Evolutionary conservation across 78 protist genomes (phyloP).

Genomic region (Dictyostelium purpureum): DNA sequence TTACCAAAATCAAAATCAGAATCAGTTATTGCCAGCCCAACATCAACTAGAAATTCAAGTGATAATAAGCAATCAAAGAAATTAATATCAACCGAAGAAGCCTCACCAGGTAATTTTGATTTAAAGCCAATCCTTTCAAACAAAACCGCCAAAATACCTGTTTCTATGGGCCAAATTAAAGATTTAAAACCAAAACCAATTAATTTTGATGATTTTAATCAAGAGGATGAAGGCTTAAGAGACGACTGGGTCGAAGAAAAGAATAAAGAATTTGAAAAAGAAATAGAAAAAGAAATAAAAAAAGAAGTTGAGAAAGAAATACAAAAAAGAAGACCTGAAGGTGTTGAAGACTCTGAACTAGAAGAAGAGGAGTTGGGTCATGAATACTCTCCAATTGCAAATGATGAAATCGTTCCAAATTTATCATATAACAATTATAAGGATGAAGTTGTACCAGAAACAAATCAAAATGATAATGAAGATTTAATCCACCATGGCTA

Average conservation of each 20-base stretch:
- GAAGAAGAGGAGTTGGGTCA: neutral
- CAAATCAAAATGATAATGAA: neutral
- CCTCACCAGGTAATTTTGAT: neutral
- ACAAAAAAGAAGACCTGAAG: neutral
- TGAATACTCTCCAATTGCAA: neutral
- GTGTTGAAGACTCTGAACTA: neutral
- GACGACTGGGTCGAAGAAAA: neutral
- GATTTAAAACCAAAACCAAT: neutral
- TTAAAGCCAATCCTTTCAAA: neutral
- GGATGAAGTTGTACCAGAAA: neutral
- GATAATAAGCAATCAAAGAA: neutral
- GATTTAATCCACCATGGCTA: too few relatives aligned
- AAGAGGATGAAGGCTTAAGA: neutral
- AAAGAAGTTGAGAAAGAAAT: neutral
- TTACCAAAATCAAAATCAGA: slow-evolving; percentile 30
- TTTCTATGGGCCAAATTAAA: neutral
- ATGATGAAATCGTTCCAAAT: neutral
- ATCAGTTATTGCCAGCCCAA: neutral
- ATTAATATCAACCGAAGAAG: neutral
- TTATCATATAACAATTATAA: neutral
- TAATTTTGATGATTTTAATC: neutral
- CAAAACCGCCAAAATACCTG: neutral
- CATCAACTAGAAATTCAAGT: neutral
- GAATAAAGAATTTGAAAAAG: neutral
- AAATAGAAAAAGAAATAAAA: neutral